phyloP scores from a whole-genome alignment of 2,329 filamentous ascomycete species.

The Cordyceps fumosorosea region DNA sequence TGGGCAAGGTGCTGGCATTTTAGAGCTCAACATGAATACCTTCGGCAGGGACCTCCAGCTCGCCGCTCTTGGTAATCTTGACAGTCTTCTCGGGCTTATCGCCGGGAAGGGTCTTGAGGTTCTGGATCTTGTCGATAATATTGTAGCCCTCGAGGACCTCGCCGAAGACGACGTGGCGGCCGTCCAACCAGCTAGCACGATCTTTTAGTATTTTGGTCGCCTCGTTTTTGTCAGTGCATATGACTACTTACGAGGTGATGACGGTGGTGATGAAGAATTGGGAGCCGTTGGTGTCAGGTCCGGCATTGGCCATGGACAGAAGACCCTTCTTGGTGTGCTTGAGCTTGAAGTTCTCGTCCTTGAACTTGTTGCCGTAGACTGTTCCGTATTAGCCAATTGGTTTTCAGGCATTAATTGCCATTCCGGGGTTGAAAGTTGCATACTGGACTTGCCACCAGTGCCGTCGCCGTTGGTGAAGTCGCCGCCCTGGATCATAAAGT shows the following conservation, averaged over 20 bases:
- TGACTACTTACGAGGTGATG: constrained; percentile 56
- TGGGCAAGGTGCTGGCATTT: constrained; percentile 30
- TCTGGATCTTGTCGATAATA: constrained; percentile 72
- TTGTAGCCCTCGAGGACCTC: constrained; percentile 85
- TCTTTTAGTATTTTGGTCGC: constrained; percentile 5
- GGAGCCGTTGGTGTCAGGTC: constrained; percentile 79
- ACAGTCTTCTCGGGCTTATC: constrained; percentile 64
- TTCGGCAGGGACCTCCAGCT: constrained; percentile 78
- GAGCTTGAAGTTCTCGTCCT: constrained; percentile 92
- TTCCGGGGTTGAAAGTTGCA: constrained; percentile 25
- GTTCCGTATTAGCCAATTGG: constrained; percentile 19
- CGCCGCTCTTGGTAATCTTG: constrained; percentile 78
- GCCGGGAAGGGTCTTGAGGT: constrained; percentile 54
- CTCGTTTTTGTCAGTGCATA: no score
- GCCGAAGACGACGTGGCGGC: constrained; percentile 79
- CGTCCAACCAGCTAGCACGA: constrained; percentile 65
- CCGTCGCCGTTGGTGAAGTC: constrained; percentile 80
- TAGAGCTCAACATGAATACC: constrained; percentile 90
- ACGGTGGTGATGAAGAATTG: constrained; percentile 90
- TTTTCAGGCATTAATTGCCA: not conserved
- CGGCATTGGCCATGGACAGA: constrained; percentile 80
- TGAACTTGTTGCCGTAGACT: constrained; percentile 79
- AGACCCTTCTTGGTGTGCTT: constrained; percentile 83
- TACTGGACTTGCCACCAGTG: constrained; percentile 80
- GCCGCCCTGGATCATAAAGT: constrained; percentile 88